These are phyloP conservation scores for Yamagishiella unicocca DNA, from an alignment of 139 green algal species.

Conservation along the genomic window DNA sequence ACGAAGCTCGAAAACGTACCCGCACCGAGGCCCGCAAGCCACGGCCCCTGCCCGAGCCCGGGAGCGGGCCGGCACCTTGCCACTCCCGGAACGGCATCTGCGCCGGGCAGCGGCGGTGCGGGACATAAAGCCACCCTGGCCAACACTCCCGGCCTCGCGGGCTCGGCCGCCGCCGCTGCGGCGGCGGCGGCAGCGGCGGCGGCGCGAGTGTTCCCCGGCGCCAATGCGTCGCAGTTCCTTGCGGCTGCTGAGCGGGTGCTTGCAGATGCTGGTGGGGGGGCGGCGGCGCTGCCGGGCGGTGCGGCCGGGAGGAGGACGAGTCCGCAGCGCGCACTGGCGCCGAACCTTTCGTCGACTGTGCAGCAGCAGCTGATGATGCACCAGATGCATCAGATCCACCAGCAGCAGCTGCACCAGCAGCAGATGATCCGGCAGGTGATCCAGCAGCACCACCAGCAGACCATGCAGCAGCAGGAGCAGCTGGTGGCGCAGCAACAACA, in stretches of 20 bases:
- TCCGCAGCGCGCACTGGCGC: neutral
- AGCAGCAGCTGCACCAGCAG: neutral
- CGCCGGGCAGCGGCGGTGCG: too few species aligned
- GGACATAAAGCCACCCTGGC: too few species aligned
- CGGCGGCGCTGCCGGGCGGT: too few species aligned
- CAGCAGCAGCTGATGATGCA: constrained; percentile 11
- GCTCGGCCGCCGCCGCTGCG: neutral
- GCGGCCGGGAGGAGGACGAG: neutral
- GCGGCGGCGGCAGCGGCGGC: neutral
- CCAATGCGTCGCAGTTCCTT: neutral
- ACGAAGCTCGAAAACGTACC: too few species aligned
- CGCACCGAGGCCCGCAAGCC: too few species aligned
- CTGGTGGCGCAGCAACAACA: neutral
- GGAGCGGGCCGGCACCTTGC: too few species aligned
- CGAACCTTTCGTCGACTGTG: neutral
- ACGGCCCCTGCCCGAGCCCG: too few species aligned
- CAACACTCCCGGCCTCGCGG: too few species aligned
- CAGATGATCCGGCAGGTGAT: neutral
- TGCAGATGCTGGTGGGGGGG: neutral
- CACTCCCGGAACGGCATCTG: too few species aligned
- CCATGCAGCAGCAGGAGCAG: neutral
- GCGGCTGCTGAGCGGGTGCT: neutral
- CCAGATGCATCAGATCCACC: neutral
- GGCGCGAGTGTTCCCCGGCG: neutral
- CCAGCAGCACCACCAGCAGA: constrained; percentile 19